phyloP scores from a whole-genome alignment of 2,329 filamentous ascomycete species.

The Graphilbum ipis-grandicollis region DNA sequence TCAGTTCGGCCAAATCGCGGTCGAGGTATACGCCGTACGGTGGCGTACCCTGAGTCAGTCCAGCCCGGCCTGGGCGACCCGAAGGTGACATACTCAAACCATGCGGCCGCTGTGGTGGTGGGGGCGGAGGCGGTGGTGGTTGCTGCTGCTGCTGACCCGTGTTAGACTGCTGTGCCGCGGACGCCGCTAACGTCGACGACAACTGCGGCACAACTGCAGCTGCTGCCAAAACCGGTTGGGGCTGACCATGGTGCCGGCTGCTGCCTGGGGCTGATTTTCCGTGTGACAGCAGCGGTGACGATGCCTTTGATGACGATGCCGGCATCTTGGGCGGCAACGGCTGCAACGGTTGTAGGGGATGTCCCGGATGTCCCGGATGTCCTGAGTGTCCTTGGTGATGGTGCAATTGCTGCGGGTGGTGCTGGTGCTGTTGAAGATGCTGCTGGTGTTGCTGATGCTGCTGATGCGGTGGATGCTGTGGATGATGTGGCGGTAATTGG shows the following conservation, averaged over 20 bases:
- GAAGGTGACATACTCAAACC: conserved; percentile 29
- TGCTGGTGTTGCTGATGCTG: conserved; percentile 2
- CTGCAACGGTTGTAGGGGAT: too few species aligned
- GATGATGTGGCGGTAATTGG: background rate
- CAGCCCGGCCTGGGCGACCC: conserved; percentile 12
- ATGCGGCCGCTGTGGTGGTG: conserved; percentile 10
- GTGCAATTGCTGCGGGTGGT: conserved; percentile 16
- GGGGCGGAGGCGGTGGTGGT: background rate
- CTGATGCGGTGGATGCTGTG: background rate
- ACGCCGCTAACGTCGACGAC: too few species aligned
- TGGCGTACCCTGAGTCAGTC: conserved; percentile 1
- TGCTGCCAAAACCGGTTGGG: too few species aligned
- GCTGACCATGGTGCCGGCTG: too few species aligned
- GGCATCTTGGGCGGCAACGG: too few species aligned
- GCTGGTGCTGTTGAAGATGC: conserved; percentile 10
- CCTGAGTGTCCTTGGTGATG: too few species aligned
- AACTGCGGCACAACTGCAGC: too few species aligned
- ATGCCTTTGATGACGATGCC: too few species aligned
- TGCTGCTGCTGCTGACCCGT: conserved; percentile 18
- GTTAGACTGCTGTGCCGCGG: too few species aligned
- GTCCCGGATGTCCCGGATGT: too few species aligned
- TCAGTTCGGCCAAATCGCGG: background rate
- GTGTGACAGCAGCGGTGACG: too few species aligned
- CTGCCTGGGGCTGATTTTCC: too few species aligned
- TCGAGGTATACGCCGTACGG: conserved; percentile 4